Percentiles rank a stretch among this genome's conserved stretches.
Conservation (phyloP, 2,329 filamentous ascomycete species). For the Mycosphaerella sp. region DNA sequence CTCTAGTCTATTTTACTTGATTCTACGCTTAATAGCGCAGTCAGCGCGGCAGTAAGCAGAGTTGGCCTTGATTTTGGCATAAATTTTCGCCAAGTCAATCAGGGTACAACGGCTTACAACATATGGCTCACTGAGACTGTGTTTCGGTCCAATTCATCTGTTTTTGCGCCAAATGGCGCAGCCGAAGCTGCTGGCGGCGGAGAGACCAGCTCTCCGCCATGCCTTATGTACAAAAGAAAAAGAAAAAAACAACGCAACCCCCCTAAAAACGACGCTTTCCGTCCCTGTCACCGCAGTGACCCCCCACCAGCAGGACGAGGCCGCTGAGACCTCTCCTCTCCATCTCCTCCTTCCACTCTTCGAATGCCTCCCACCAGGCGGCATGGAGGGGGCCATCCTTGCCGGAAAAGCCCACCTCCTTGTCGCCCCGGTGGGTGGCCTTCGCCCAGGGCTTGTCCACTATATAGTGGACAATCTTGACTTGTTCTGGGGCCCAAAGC, state of each 20-base stretch:
- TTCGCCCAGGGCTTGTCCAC: slow-evolving; percentile 49
- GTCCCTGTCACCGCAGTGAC: too few species aligned
- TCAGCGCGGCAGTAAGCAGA: too few species aligned
- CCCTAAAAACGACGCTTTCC: too few species aligned
- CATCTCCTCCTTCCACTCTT: background rate
- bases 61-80: too few species aligned
- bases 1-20: too few species aligned
- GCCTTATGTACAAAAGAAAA: background rate
- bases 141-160: background rate
- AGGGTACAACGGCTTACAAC: background rate
- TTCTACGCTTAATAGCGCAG: too few species aligned
- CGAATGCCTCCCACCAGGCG: background rate
- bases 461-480: slow-evolving; percentile 47
- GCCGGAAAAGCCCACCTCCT: background rate
- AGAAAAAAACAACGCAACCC: too few species aligned
- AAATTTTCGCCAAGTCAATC: too few species aligned
- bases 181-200: background rate
- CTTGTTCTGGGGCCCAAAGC: slow-evolving; percentile 44
- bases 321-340: background rate
- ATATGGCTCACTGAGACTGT: background rate
- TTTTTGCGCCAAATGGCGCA: background rate
- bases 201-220: background rate
- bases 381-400: background rate
- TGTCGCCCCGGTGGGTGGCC: background rate
- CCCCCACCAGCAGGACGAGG: background rate